Evolutionary conservation across 106 monocot species (phyloP).

Genomic region (Platanthera guangdongensis): DNA sequence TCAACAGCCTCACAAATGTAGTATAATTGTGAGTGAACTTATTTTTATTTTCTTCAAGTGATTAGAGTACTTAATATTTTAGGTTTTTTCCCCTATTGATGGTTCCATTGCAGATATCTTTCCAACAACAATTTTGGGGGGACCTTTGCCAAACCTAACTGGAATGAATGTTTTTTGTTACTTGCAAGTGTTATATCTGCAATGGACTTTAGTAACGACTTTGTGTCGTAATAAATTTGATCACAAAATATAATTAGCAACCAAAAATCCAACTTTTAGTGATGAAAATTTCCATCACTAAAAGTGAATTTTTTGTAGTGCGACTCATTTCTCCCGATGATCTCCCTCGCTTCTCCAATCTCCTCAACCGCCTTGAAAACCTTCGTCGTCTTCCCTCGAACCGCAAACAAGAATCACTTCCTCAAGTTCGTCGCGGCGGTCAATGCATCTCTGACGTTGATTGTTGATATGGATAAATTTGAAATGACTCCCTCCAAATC

Average conservation of each 20-base stretch:
- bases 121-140: conserved; percentile 53
- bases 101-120: conserved; percentile 39
- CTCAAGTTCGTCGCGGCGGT: conserved; percentile 29
- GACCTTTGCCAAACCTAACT: conserved; percentile 35
- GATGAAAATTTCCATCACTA: too few relatives aligned
- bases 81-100: neutral
- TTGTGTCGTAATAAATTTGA: too few relatives aligned
- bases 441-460: conserved; percentile 20
- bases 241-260: too few relatives aligned
- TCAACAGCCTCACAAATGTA: conserved; percentile 53
- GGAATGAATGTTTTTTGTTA: too few relatives aligned
- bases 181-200: too few relatives aligned
- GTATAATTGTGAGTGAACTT: conserved; percentile 38
- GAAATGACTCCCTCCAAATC: conserved; percentile 26
- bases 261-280: too few relatives aligned
- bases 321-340: conserved; percentile 8
- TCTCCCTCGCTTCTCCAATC: conserved; percentile 30
- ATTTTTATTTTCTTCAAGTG: neutral
- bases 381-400: conserved; percentile 24
- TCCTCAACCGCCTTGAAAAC: conserved; percentile 55
- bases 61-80: neutral
- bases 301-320: too few relatives aligned
- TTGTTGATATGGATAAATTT: conserved; percentile 29
- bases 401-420: conserved; percentile 55
- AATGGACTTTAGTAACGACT: too few relatives aligned